phyloP scores from a whole-genome alignment of 805 yeast genomes.

The Cyberlindnera veronae region DNA sequence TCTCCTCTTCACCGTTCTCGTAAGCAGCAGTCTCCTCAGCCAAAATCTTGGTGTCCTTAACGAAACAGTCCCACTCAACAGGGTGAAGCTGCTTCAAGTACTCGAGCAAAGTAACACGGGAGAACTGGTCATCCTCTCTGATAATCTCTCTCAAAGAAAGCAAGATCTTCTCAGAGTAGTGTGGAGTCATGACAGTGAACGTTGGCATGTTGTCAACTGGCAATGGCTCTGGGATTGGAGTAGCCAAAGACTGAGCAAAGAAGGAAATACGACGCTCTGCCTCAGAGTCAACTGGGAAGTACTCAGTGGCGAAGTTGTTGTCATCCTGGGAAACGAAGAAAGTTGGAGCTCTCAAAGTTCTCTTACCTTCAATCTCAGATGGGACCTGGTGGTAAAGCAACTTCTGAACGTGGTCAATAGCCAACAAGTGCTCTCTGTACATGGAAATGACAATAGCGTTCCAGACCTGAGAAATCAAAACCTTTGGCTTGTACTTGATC shows the following conservation, averaged over 20 bases:
- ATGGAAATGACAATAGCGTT: constrained; percentile 97
- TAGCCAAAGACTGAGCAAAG: constrained; percentile 98
- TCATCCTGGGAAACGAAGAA: constrained; percentile 98
- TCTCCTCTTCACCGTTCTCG: constrained; percentile 42
- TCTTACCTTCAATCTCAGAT: constrained; percentile 95
- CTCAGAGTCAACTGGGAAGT: constrained; percentile 94
- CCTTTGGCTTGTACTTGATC: constrained; percentile 97
- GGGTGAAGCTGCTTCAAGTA: constrained; percentile 94
- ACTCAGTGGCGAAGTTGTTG: constrained; percentile 86
- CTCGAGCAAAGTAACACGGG: constrained; percentile 90
- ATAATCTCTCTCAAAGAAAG: constrained; percentile 93
- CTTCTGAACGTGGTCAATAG: constrained; percentile 98
- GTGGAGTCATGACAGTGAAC: constrained; percentile 94
- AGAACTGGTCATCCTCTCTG: constrained; percentile 94
- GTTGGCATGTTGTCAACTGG: constrained; percentile 99
- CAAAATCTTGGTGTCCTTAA: constrained; percentile 89
- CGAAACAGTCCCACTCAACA: constrained; percentile 96
- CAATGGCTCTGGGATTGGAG: constrained; percentile 97
- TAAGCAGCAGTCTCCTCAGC: constrained; percentile 92
- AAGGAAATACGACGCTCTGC: constrained; percentile 99
- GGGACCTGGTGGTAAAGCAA: constrained; percentile 98
- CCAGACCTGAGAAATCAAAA: constrained; percentile 97
- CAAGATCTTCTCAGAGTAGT: constrained; percentile 90
- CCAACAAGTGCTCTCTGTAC: constrained; percentile 98
- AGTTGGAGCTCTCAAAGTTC: constrained; percentile 98